Evolutionary conservation across 73 alveolate species (phyloP), one percentile per base, ranked within the genome.

Genomic region (Vitrella brassicaformis): DNA sequence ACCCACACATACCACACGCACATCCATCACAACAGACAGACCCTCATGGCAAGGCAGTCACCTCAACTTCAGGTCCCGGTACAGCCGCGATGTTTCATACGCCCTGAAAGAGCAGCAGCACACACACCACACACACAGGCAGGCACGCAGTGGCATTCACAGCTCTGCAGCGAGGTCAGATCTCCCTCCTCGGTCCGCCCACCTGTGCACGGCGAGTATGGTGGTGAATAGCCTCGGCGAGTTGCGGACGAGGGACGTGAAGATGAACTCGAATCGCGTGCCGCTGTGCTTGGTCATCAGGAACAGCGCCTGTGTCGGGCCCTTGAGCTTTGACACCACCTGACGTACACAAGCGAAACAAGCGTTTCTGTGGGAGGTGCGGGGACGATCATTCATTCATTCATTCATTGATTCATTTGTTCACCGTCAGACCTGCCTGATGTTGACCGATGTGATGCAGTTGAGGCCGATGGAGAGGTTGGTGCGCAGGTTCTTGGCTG

Each of bases 381-480:
- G n/a, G n/a, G n/a, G n/a, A n/a, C n/a, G n/a, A n/a, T n/a, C n/a
- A 39, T 39, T 39, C 56, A 39, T 39, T 4, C 56, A 39, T 39
- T 4, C 56, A 39, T 39, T 39, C 56, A 39, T 39, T 39, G 22
- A 39, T 39, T 4, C 47, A 68, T 9, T n/a, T 31, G 7, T 0
- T 27, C 22, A 27, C 74, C 81, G 27, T 27, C 74, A 10, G 25
- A 39, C 81, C 25, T 80, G 79, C 74, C 89, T 89, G 75, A 90
- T 88, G 47, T 89, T 91, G 66, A 91, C 85, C 71, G 90, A 81
- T 65, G 89, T 86, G 56, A 93, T 90, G 82, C 95, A 86, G 45
- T 93, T 94, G 81, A 81, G 90, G 31, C 98, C 98, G n/a, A 93
- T 87, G 68, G 91, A 81, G 71, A 90, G 87, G 74, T 93, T 93